Base-by-base conservation (phyloP, 495 filamentous ascomycete species). In the Lineolata rhizophorae region DNA sequence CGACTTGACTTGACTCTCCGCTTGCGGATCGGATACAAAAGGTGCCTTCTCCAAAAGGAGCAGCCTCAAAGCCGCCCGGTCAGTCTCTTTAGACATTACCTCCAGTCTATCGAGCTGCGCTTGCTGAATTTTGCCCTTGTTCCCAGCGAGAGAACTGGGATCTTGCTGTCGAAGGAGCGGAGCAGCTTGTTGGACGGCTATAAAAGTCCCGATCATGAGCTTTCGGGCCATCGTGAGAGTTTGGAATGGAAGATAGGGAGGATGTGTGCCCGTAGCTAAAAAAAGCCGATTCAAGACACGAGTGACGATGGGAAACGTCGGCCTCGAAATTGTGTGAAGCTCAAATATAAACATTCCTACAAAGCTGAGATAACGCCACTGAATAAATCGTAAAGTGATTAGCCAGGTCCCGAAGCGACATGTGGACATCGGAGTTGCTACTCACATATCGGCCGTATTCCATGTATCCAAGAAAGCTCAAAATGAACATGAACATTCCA, bases 301-400 rank as follows among this genome's bases (percentile, higher is more conserved):
- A 14, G 58, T 56, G 12, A 81, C 45, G 27, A 78, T 43, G 2
- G 55, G 50, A 1, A 57, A 57, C 3, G 55, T 49, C 0, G 76
- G 70, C 10, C 80, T 66, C 29, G 77, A 80, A 35, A 87, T 62
- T 18, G 71, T 55, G 43, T 72, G 60, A 10, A 73, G 48, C 54
- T 97, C 85, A 42, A 90, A 74, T 8, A 66, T 59, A 40, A 76
- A 58, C 30, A 94, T 49, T 13, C 53, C 52, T 11, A 64, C 58
- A 35, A 92, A 64, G 19, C 71, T 70, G 35, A 83, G 61, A 60
- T 83, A 93, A 26, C 85, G 76, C 83, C 90, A 94, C 67, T 72
- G 29, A 14, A 36, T 18, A 27, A 19, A 11, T 24, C 18, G 18
- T 29, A 41, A 17, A 44, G 27, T 18, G 18, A 29, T 18, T 13